These are phyloP conservation scores for Aspergillus haitiensis DNA, from an alignment of 495 filamentous ascomycete genomes.

Conservation along the genomic window DNA sequence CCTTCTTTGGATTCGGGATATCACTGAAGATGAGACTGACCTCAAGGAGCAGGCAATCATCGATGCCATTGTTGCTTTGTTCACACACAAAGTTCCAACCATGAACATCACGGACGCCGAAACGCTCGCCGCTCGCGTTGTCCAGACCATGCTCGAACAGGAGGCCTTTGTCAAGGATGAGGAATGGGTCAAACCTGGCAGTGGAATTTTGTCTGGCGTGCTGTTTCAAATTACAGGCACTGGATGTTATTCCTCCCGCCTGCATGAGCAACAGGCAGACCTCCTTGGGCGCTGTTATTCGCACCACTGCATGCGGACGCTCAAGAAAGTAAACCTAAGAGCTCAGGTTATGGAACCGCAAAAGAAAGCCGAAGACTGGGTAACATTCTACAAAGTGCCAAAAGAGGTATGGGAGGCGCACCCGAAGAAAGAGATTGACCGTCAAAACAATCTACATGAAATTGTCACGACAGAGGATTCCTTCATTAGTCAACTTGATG, in stretches of 20 bases:
- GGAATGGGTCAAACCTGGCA: conserved; percentile 94
- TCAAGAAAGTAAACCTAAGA: conserved; percentile 89
- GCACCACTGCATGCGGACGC: conserved; percentile 86
- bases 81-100: conserved; percentile 94
- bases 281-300: conserved; percentile 81
- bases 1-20: conserved; percentile 78
- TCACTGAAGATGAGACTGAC: conserved; percentile 83
- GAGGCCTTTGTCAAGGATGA: conserved; percentile 84
- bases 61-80: conserved; percentile 84
- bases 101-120: conserved; percentile 99
- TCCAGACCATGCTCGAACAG: conserved; percentile 75
- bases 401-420: conserved; percentile 68
- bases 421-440: conserved; percentile 83
- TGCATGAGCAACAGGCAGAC: conserved; percentile 72
- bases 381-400: conserved; percentile 82
- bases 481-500: conserved; percentile 83
- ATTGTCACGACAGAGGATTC: conserved; percentile 91
- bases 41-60: conserved; percentile 78
- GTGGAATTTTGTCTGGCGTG: conserved; percentile 75
- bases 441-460: conserved; percentile 94
- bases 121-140: conserved; percentile 74
- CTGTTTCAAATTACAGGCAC: conserved; percentile 90
- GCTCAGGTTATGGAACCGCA: conserved; percentile 66
- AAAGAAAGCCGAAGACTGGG: conserved; percentile 79
- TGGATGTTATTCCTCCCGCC: conserved; percentile 82